These are phyloP conservation scores for Allium cepa DNA, from an alignment of 106 monocot genomes.

Conservation along the genomic window DNA sequence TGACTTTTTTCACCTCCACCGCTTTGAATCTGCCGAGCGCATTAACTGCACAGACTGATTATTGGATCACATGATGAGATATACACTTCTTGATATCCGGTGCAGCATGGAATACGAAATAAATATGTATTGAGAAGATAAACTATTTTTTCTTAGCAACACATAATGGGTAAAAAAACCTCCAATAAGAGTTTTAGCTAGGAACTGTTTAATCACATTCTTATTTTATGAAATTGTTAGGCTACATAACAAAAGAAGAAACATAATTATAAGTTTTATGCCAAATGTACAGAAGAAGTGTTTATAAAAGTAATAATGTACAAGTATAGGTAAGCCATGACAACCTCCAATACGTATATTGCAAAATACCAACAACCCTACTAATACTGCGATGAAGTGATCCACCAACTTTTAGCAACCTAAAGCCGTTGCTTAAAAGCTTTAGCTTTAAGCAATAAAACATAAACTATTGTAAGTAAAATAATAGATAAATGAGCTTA, in stretches of 20 bases:
- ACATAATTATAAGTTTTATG: slow-evolving; percentile 1
- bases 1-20: too few relatives aligned
- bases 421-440: slow-evolving; percentile 86
- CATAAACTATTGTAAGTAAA: too few relatives aligned
- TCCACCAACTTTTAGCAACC: slow-evolving; percentile 75
- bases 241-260: slow-evolving; percentile 27
- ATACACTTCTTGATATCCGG: too few relatives aligned
- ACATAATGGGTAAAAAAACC: background rate
- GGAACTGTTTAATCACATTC: slow-evolving; percentile 66
- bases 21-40: too few relatives aligned
- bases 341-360: background rate
- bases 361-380: slow-evolving; percentile 34
- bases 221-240: slow-evolving; percentile 89
- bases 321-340: too few relatives aligned
- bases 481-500: too few relatives aligned
- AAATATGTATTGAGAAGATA: too few relatives aligned
- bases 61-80: too few relatives aligned
- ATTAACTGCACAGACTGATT: too few relatives aligned
- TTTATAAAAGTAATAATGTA: background rate
- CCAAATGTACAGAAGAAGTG: background rate
- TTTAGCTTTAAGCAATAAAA: slow-evolving; percentile 45
- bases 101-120: too few relatives aligned
- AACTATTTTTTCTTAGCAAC: too few relatives aligned
- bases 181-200: slow-evolving; percentile 73
- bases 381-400: slow-evolving; percentile 87